Percentiles rank a stretch among this genome's conserved stretches.
Evolutionary conservation across 345 rosid genomes (phyloP).

Genomic region (Leavenworthia alabamica): DNA sequence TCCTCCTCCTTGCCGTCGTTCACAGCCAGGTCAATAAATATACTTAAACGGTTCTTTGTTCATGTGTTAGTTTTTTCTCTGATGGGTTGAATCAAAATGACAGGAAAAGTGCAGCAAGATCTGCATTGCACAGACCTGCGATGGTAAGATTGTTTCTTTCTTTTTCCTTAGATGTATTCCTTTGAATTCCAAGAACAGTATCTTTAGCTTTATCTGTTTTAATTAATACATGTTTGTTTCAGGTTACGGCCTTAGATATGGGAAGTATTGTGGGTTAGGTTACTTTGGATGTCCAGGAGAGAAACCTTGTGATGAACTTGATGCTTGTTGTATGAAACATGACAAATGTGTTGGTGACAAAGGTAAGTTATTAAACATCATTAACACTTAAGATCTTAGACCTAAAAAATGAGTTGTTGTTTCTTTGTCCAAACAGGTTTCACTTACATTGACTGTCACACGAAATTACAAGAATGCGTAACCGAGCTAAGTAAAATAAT

Average conservation of each 20-base stretch:
- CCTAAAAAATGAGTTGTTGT: too few relatives aligned
- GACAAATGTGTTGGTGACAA: slow-evolving; percentile 69
- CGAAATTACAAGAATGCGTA: slow-evolving; percentile 65
- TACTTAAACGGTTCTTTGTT: not conserved
- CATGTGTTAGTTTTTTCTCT: not conserved
- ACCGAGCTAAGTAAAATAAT: slow-evolving; percentile 45
- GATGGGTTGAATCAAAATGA: not conserved
- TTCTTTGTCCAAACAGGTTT: slow-evolving; percentile 36
- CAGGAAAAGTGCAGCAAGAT: slow-evolving; percentile 69
- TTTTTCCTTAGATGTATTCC: not conserved
- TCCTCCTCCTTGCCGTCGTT: slow-evolving; percentile 35
- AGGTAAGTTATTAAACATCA: slow-evolving; percentile 34
- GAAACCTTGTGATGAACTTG: slow-evolving; percentile 79
- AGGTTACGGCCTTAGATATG: slow-evolving; percentile 50
- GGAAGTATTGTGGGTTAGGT: slow-evolving; percentile 92
- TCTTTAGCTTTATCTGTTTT: too few relatives aligned
- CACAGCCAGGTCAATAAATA: slow-evolving; percentile 6
- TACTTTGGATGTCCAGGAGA: slow-evolving; percentile 87
- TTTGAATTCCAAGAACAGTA: not conserved
- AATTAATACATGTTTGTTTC: not conserved
- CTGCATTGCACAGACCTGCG: slow-evolving; percentile 56
- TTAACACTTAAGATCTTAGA: too few relatives aligned
- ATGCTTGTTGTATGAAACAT: slow-evolving; percentile 81
- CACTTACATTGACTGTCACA: slow-evolving; percentile 56
- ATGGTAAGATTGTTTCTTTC: slow-evolving; percentile 37